phyloP scores from a whole-genome alignment of 345 rosid genomes.

The Salix arbutifolia region DNA sequence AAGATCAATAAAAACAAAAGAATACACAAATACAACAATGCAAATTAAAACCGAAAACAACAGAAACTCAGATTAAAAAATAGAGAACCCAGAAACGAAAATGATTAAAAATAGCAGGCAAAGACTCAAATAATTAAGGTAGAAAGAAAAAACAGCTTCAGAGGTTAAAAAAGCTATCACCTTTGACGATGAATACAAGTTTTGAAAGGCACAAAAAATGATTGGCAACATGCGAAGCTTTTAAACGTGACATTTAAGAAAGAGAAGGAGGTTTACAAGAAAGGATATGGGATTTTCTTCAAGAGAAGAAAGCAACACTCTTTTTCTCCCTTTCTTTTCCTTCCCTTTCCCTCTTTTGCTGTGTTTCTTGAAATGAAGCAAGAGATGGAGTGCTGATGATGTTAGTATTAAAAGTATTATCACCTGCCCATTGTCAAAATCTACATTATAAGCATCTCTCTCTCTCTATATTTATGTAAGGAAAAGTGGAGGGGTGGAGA shows the following conservation, averaged over 20 bases:
- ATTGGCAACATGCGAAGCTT: constrained; percentile 2
- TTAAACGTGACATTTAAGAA: constrained; percentile 7
- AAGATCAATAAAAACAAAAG: background rate
- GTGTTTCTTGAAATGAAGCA: constrained; percentile 36
- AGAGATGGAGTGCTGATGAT: constrained; percentile 37
- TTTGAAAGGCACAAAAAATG: background rate
- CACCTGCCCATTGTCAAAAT: no score
- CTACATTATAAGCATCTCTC: no score
- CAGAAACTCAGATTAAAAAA: background rate
- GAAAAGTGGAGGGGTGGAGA: no score
- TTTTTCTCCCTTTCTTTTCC: background rate
- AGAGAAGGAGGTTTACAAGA: constrained; percentile 19
- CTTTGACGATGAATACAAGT: constrained; percentile 9
- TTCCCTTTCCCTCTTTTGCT: background rate
- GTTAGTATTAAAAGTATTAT: background rate
- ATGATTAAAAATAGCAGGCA: background rate
- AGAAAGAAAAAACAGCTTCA: background rate
- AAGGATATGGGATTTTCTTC: constrained; percentile 36
- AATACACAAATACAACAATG: background rate
- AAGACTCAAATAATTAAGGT: background rate
- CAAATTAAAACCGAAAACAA: background rate
- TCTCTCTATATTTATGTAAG: no score
- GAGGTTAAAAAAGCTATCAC: constrained; percentile 9
- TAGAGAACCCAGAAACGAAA: constrained; percentile 6
- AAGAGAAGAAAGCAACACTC: constrained; percentile 37